These are phyloP conservation scores for Paratinospora sagittata DNA, from an alignment of 164 flowering plant genomes.

Conservation along the genomic window DNA sequence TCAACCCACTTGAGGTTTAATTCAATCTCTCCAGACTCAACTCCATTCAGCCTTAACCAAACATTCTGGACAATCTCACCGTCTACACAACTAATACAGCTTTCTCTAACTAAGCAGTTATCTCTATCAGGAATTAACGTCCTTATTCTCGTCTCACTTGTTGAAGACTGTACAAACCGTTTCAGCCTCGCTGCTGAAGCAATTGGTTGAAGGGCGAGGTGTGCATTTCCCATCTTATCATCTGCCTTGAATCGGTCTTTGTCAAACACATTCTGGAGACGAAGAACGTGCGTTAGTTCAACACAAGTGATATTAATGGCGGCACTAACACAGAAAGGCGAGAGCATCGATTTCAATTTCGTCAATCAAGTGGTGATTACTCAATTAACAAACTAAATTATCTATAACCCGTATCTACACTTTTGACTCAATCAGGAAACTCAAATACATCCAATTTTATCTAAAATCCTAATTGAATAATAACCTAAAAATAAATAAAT, in stretches of 20 bases:
- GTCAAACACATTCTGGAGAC: constrained; percentile 70
- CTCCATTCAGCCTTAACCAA: constrained; percentile 66
- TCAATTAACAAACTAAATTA: too few relatives aligned
- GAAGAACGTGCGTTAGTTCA: not conserved
- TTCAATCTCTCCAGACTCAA: constrained; percentile 79
- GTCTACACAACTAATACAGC: constrained; percentile 47
- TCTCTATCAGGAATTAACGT: constrained; percentile 54
- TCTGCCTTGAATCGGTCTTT: constrained; percentile 83
- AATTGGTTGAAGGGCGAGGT: constrained; percentile 59
- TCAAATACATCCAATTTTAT: too few relatives aligned
- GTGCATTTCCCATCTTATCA: constrained; percentile 85
- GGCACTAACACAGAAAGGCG: too few relatives aligned
- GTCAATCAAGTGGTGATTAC: too few relatives aligned
- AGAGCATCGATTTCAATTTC: too few relatives aligned
- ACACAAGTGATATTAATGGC: too few relatives aligned
- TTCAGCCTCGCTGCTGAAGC: constrained; percentile 55
- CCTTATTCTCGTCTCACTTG: constrained; percentile 53
- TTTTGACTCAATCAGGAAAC: too few relatives aligned
- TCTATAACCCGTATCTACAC: too few relatives aligned
- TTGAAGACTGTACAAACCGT: constrained; percentile 40
- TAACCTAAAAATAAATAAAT: too few relatives aligned
- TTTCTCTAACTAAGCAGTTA: constrained; percentile 66
- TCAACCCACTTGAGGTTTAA: constrained; percentile 56
- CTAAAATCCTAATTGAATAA: too few relatives aligned
- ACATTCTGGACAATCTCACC: constrained; percentile 68